Evolutionary conservation across 139 green algal genomes (phyloP), one percentile per base, ranked within the genome.

Genomic region (Coelastrella sp.): DNA sequence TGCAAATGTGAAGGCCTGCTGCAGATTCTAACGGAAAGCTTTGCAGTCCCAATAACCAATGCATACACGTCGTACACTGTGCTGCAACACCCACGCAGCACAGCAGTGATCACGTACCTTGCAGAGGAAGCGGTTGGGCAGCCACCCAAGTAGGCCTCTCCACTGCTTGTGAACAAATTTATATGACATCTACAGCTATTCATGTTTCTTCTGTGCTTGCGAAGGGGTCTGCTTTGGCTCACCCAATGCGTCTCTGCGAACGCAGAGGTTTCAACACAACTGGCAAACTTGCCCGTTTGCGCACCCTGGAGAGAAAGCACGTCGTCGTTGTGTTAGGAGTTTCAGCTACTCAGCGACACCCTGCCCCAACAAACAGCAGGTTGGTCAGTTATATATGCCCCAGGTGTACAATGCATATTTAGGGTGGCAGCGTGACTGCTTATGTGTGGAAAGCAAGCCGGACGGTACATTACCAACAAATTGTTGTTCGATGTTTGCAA

Each of bases 211-310:
- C 48, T 57, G 2, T 57, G 17, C 13, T 57, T 57, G 17, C 48
- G 0, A 57, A 57, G 13, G 19, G 57, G 57, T 6, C 57, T 23
- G 11, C 30, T 17, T 11, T 11, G 27, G 21, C 57, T 5, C 62
- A 32, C 30, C 35, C 21, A 41, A 23, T 59, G 21, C 34, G 11
- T 53, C 9, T 6, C 40, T 78, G 40, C 68, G 86, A 74, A 95
- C 40, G 62, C 62, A 96, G 91, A 90, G 92, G 50, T 96, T 91
- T 75, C 91, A 93, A 23, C 97, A 99, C 81, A 97, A 99, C 86
- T 99, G 96, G 97, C 95, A 95, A 11, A 88, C 95, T 13, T 99
- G 97, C 88, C 97, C 97, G 5, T 99, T 98, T 87, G 93, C 96
- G 5, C 97, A 99, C 85, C 95, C 96, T 6, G 97, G 94, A 0